Conservation (phyloP, 768 basidiomycete genomes). For the Hydnomerulius pinastri region DNA sequence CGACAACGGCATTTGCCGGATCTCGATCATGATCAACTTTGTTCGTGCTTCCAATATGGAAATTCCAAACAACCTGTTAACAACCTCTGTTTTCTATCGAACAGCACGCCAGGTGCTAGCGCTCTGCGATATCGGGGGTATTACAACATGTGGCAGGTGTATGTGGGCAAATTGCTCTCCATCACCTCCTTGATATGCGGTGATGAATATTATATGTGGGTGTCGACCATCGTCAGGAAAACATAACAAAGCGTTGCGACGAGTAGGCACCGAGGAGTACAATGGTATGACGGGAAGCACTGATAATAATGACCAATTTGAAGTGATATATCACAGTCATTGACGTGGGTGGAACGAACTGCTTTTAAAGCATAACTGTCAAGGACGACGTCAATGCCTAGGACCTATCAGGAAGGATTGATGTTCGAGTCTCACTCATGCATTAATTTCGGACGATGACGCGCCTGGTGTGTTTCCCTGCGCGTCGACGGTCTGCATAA, state of each 20-base stretch:
- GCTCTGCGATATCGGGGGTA: conserved; percentile 7
- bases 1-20: conserved; percentile 23
- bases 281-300: conserved; percentile 20
- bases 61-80: no score
- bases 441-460: conserved; percentile 54
- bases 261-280: conserved; percentile 16
- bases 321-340: conserved; percentile 22
- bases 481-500: conserved; percentile 70
- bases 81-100: conserved; percentile 5
- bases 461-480: conserved; percentile 78
- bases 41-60: not conserved
- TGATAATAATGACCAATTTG: conserved; percentile 20
- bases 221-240: conserved; percentile 6
- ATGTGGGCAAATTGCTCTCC: conserved; percentile 6
- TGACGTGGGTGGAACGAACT: conserved; percentile 10
- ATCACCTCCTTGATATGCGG: conserved; percentile 6
- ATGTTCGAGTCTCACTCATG: not conserved
- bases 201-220: conserved; percentile 16
- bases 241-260: conserved; percentile 15
- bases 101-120: conserved; percentile 13
- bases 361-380: conserved; percentile 3
- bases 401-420: no score
- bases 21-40: conserved; percentile 18
- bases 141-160: conserved; percentile 13
- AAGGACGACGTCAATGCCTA: not conserved